Conservation (phyloP, 2,329 filamentous ascomycete genomes). For the Trichoderma gracile region DNA sequence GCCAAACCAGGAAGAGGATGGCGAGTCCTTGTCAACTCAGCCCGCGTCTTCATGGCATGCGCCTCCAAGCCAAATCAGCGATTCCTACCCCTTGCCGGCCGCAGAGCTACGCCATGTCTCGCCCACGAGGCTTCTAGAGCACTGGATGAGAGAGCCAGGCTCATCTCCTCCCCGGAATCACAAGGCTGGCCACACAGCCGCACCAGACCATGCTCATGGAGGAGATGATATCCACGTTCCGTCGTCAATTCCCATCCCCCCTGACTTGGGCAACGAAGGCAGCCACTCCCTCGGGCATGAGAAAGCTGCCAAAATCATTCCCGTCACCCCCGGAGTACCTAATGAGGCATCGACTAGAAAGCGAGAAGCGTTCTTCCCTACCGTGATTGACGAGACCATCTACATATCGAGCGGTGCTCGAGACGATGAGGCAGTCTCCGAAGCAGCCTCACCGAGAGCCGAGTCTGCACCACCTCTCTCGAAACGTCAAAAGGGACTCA, state of each 20-base stretch:
- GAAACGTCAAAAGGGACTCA: constrained; percentile 33
- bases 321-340: constrained; percentile 32
- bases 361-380: constrained; percentile 1
- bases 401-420: constrained; percentile 38
- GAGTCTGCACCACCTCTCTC: constrained; percentile 37
- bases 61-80: constrained; percentile 54
- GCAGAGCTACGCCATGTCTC: constrained; percentile 39
- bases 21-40: not conserved
- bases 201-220: not conserved
- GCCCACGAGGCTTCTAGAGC: constrained; percentile 53
- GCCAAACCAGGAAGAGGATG: not conserved
- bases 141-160: constrained; percentile 42
- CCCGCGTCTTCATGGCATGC: constrained; percentile 41
- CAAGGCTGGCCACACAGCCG: not conserved
- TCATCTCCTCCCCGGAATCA: not conserved
- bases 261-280: constrained; percentile 22
- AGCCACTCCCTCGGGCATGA: constrained; percentile 18
- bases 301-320: constrained; percentile 30
- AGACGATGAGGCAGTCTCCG: constrained; percentile 30
- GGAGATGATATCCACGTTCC: constrained; percentile 32
- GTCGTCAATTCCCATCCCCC: constrained; percentile 33
- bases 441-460: constrained; percentile 30
- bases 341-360: constrained; percentile 4
- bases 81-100: constrained; percentile 52
- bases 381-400: constrained; percentile 33